These are phyloP conservation scores for Plenodomus biglobosus DNA, from an alignment of 2,329 filamentous ascomycete species.

Conservation along the genomic window DNA sequence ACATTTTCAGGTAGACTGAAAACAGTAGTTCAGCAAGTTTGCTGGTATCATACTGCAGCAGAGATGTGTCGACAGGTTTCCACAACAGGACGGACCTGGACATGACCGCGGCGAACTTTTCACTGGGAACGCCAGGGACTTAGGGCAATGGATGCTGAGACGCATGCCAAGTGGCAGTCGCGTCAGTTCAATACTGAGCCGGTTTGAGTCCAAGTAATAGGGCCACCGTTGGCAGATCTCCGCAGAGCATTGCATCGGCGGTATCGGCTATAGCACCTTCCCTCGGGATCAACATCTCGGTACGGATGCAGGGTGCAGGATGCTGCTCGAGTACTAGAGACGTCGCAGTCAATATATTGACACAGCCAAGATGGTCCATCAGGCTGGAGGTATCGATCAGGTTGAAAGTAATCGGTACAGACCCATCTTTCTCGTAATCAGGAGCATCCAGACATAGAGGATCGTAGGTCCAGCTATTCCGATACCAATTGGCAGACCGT, in stretches of 20 bases:
- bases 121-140: background rate
- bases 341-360: conserved; percentile 53
- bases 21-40: conserved; percentile 11
- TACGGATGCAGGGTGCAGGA: conserved; percentile 39
- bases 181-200: conserved; percentile 17
- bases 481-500: conserved; percentile 46
- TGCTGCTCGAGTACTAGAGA: conserved; percentile 51
- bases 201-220: conserved; percentile 54
- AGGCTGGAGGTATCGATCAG: conserved; percentile 60
- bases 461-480: conserved; percentile 45
- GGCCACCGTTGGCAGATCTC: conserved; percentile 52
- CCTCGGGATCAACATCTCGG: conserved; percentile 49
- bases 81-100: conserved; percentile 4
- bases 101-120: conserved; percentile 20
- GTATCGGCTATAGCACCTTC: conserved; percentile 30
- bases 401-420: conserved; percentile 53
- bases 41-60: conserved; percentile 46
- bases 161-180: conserved; percentile 5
- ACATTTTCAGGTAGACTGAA: conserved; percentile 17
- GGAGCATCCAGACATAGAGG: conserved; percentile 48
- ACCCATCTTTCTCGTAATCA: conserved; percentile 44
- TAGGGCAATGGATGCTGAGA: background rate
- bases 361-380: conserved; percentile 47
- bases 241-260: conserved; percentile 51
- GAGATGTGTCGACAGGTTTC: conserved; percentile 2